Percentiles rank a stretch among this genome's conserved stretches.
These are phyloP conservation scores for Polygonum maritimum DNA, from an alignment of 148 eudicot species.

Conservation along the genomic window DNA sequence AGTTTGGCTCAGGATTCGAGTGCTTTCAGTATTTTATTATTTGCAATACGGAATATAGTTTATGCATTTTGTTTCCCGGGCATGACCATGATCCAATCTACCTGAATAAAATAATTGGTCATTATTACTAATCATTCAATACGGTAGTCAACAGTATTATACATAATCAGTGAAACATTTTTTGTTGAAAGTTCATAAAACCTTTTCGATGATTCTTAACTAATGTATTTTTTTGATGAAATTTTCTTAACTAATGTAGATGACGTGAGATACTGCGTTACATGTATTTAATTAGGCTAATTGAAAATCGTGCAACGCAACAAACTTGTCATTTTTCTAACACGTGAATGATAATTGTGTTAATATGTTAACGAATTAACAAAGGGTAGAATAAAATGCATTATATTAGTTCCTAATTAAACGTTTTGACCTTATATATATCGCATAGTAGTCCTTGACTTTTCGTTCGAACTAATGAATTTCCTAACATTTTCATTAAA, in stretches of 20 bases:
- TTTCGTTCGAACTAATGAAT: no score
- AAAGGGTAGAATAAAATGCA: no score
- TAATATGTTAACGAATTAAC: no score
- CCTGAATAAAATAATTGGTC: background rate
- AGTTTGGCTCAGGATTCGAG: background rate
- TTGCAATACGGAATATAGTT: background rate
- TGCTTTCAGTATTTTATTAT: no score
- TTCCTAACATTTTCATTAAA: no score
- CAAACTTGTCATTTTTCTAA: background rate
- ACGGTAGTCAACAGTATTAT: background rate
- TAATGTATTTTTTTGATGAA: no score
- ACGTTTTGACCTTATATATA: no score
- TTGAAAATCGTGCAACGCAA: background rate
- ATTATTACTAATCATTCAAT: background rate
- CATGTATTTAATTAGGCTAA: background rate
- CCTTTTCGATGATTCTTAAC: no score
- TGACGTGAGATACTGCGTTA: background rate
- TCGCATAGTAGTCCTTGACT: no score
- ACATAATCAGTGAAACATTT: background rate
- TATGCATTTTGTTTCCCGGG: background rate
- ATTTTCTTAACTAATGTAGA: background rate
- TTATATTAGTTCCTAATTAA: no score
- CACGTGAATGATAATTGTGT: background rate
- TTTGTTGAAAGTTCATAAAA: no score
- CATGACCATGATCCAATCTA: background rate